Base-by-base conservation (phyloP, 441 rosid genomes). In the Populus hybrid region DNA sequence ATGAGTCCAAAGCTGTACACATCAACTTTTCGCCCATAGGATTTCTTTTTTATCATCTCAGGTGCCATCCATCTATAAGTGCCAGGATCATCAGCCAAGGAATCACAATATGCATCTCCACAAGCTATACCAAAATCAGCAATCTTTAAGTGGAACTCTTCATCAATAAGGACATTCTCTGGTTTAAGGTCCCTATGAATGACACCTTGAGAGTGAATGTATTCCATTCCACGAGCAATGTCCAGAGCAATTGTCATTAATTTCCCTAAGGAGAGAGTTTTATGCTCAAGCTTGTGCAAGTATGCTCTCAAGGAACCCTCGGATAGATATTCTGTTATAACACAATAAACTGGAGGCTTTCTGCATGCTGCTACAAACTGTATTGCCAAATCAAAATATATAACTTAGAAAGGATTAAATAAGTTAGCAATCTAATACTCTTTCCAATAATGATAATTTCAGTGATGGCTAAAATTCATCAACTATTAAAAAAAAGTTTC, bases 41-140 rank as follows among this genome's bases (percentile, higher is more conserved):
- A 76, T 86, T 92, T 93, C 77, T 84, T 86, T 79, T 89, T 94
- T 5, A 96, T 93, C 99, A 96, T 94, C 85, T 96, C 99, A 66
- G 99, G 99, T 74, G 99, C 99, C 99, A 96, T 96, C 99, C 99
- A 96, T 72, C 99, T 89, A 68, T 92, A 96, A 2, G 99, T 96
- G n/a, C 99, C 99, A 1, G 98, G 98, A 71, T 96, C 99, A 82
- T 94, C 99, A 24, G 91, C 94, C 80, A 91, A 77, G 54, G 83
- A 79, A 80, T 94, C 98, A 85, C 97, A 96, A 81, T 86, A 79
- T 61, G 89, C 92, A 83, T 90, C 97, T 78, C 92, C 94, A 75
- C 98, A 94, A 8, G 98, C 98, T 83, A 94, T 96, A 28, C 99
- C 99, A 82, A 96, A 96, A 84, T 96, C 99, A 64, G 99, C 99